Evolutionary conservation across 2,329 filamentous ascomycete species (phyloP).

Genomic region (Paecilomyces sp.): DNA sequence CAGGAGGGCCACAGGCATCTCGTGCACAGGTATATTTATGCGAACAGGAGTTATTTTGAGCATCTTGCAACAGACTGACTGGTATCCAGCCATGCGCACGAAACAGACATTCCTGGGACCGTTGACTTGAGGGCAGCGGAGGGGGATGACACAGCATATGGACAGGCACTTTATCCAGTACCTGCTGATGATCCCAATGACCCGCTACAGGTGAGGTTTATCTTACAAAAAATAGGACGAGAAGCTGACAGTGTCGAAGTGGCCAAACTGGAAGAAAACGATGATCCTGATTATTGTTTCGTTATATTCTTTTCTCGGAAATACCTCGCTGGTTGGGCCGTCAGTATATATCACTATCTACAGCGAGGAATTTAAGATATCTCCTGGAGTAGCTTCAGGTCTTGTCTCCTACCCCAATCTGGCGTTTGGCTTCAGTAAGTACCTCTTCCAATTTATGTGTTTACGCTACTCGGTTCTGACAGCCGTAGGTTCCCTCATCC

Average conservation of each 20-base stretch:
- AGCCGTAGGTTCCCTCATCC: conserved; percentile 38
- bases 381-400: conserved; percentile 45
- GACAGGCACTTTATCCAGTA: conserved; percentile 55
- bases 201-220: conserved; percentile 41
- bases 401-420: conserved; percentile 56
- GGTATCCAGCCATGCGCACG: conserved; percentile 45
- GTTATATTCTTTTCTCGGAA: conserved; percentile 53
- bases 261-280: conserved; percentile 50
- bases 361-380: conserved; percentile 45
- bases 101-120: conserved; percentile 51
- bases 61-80: conserved; percentile 4
- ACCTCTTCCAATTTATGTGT: neutral
- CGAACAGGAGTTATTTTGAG: neutral
- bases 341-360: conserved; percentile 53
- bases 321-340: conserved; percentile 50
- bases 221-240: neutral
- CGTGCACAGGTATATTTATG: conserved; percentile 7
- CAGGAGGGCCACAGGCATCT: conserved; percentile 1
- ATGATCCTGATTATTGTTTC: conserved; percentile 50
- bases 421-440: conserved; percentile 50
- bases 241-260: conserved; percentile 25
- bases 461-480: neutral
- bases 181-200: conserved; percentile 57
- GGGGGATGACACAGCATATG: conserved; percentile 53
- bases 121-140: conserved; percentile 48